Base-by-base conservation (phyloP, 192 early-diverging fungal genomes). In the Coemansia sp. region DNA sequence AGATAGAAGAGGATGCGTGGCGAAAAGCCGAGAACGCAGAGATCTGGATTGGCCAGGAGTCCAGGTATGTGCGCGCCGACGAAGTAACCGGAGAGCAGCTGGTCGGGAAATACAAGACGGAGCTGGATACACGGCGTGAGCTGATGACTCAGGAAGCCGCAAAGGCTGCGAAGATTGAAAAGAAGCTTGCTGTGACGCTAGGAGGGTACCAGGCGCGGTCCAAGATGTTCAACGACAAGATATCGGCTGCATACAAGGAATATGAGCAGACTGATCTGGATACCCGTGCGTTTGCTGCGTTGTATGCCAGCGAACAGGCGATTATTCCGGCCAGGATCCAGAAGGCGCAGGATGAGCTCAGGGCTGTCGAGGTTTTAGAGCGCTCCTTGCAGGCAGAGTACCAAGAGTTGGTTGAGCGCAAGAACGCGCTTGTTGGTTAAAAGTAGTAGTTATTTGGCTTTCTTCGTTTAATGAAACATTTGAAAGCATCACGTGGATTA, bases 171-270 rank as follows among this genome's bases (percentile, higher is more conserved):
- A 97, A 97, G 76, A 61, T 93, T 15, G 97, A 99, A 74, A 93
- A 93, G 70, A 91, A 91, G 64, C 72, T 96, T 22, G 85, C 76
- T 12, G 84, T 96, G 15, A 84, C 85, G 7, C 75, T 97, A 51
- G 96, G 95, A 56, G 96, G 96, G 34, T 95, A 96, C 76, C 87
- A 92, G 82, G 72, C 86, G 5, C 88, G 94, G 36, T 84, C 90
- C 12, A 85, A 84, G 56, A 70, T 85, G 60, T 70, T 97, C 22
- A 51, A 73, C n/a, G 86, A 88, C 17, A 88, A 94, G 51, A 80
- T 93, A 11, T 39, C 66, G 1, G 75, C 81, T 8, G 78, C 85
- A 1, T 88, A 83, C 73, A 87, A 89, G 43, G 88, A 89, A 48
- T 70, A 88, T 33, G 85, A 89, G 64, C 75, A 87, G 36, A 74